A percentile compares a stretch with the other conserved stretches of the same genome.
phyloP scores from a whole-genome alignment of 1,139 yeast genomes.

The Diutina scorzettiae region DNA sequence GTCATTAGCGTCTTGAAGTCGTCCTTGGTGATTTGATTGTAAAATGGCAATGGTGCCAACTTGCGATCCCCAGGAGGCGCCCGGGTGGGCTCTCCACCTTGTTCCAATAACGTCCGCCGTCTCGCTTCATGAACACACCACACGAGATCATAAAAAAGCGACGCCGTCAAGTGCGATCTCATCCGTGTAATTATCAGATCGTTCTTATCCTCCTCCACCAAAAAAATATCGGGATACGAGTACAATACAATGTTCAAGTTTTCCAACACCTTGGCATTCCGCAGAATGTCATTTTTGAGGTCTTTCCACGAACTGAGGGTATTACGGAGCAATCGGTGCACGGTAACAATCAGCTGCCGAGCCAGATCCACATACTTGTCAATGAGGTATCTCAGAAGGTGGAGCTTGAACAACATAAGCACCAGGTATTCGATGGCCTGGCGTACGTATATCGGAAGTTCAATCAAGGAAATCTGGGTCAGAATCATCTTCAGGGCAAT shows the following conservation, averaged over 20 bases:
- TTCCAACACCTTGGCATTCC: conserved; percentile 90
- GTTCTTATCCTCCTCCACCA: conserved; percentile 26
- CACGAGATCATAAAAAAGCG: conserved; percentile 81
- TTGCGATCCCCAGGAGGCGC: conserved; percentile 7
- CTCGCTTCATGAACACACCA: conserved; percentile 95
- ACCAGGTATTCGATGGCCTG: conserved; percentile 80
- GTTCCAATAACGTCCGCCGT: conserved; percentile 43
- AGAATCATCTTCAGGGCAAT: conserved; percentile 55
- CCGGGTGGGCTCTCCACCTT: conserved; percentile 13
- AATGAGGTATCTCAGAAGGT: conserved; percentile 62
- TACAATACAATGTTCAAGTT: conserved; percentile 78
- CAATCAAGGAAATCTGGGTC: conserved; percentile 57
- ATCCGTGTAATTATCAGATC: conserved; percentile 68
- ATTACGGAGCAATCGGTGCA: conserved; percentile 76
- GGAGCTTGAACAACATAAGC: conserved; percentile 66
- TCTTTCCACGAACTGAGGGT: conserved; percentile 87
- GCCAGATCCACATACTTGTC: conserved; percentile 80
- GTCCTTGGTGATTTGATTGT: conserved; percentile 85
- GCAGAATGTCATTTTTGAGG: conserved; percentile 78
- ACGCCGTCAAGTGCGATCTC: conserved; percentile 88
- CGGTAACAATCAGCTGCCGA: conserved; percentile 86
- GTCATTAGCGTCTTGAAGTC: conserved; percentile 77
- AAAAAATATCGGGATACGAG: conserved; percentile 74
- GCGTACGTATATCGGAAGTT: conserved; percentile 77
- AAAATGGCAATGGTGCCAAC: conserved; percentile 65